Base-by-base conservation (phyloP, 208 protist genomes). In the Naegleria fowleri region DNA sequence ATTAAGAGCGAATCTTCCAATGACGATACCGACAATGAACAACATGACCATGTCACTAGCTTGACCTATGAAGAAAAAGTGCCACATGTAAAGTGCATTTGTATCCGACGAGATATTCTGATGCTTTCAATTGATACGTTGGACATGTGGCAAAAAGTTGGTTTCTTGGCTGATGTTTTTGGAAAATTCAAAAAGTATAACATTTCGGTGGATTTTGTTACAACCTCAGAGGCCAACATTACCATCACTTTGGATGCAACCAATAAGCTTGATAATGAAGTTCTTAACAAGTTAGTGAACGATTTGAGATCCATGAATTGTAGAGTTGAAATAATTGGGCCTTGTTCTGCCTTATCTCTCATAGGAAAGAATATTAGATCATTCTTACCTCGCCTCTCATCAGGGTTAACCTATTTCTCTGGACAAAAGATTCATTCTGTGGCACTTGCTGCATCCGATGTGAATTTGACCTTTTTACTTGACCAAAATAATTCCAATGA, bases 81-180 rank as follows among this genome's bases (percentile, higher is more conserved):
- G 43, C 83, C 83, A 40, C 36, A 51, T 16, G 40, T 51, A 4
- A 87, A 41, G 36, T 51, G 83, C 83, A 33, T 87, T 9, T 87
- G 83, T 87, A 40, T 87, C 29, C 40, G 83, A 51, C 9, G 29
- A 51, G 83, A 38, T n/a, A 87, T 87, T 36, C 3, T 87, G n/a
- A 52, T 87, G 41, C 11, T 87, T 2, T 87, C 83, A 48, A 87
- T 87, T 51, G 83, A 87, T n/a, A 52, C 83, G 5, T 51, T 87
- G 16, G 83, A 40, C 19, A 87, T 87, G 83, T 87, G 83, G 83
- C 36, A 87, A 87, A 40, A 51, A 87, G 41, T 87, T 52, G 83
- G 83, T 87, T 87, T 87, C 39, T 87, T 87, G 83, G 40, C 29
- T 13, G 83, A 87, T 52, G 83, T 87, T 9, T 87, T 87, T n/a